A percentile compares a stretch with the other conserved stretches of the same genome.
phyloP scores from a whole-genome alignment of 306 rosid species.

The Vigna angularis region DNA sequence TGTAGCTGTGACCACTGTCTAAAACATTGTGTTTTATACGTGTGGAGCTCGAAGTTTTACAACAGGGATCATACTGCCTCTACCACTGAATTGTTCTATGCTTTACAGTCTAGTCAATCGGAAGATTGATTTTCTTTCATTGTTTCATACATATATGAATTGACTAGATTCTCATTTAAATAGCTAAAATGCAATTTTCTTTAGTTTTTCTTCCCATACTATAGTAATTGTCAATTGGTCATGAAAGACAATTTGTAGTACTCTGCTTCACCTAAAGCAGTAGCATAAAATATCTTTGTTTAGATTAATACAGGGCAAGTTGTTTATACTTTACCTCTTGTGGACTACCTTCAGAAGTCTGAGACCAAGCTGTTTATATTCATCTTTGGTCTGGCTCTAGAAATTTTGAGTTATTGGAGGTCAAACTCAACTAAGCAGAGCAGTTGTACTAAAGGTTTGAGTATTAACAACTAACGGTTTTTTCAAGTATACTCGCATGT shows the following conservation, averaged over 20 bases:
- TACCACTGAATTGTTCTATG: neutral
- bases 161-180: neutral
- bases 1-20: neutral
- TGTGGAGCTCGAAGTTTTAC: constrained; percentile 15
- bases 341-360: neutral
- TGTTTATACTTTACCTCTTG: too few species aligned
- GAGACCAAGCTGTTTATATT: neutral
- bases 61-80: neutral
- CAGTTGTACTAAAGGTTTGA: neutral
- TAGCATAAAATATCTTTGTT: constrained; percentile 17
- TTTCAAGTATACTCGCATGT: neutral
- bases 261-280: constrained; percentile 11
- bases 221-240: neutral
- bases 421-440: constrained; percentile 9
- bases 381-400: constrained; percentile 25
- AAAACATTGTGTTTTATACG: neutral
- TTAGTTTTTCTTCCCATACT: neutral
- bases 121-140: neutral
- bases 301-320: neutral
- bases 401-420: neutral
- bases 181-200: neutral
- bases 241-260: neutral
- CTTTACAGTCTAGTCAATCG: neutral
- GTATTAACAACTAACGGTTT: neutral
- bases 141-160: neutral